Base-by-base conservation (phyloP, 768 basidiomycete species). In the Trametes punicea region DNA sequence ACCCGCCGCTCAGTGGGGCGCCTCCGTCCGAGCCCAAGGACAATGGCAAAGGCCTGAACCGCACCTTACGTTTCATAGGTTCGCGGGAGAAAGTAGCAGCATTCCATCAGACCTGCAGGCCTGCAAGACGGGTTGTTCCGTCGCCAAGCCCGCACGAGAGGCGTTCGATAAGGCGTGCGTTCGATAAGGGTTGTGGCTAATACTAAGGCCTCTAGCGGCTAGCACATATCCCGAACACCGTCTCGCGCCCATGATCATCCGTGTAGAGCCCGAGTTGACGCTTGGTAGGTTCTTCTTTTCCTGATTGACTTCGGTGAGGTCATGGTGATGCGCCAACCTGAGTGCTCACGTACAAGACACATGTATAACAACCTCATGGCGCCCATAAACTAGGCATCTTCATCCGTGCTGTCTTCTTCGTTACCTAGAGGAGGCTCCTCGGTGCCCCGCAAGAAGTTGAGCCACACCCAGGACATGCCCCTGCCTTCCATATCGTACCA, bases 401-500 rank as follows among this genome's bases (percentile, higher is more conserved):
- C 27, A 2, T 13, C 51, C 27, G 4, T 39, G 3, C 39, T 45
- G 13, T 61, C 63, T 44, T 62, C 57, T 46, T 69, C 70, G 65
- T 80, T 78, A 33, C 70, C 78, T 25, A 62, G 31, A 10, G 74
- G 72, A 10, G 79, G 73, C 30, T 73, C 67, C 15, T 61, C 64
- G 9, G 67, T 59, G 33, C 77, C 78, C 25, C 71, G 64, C 63
- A 91, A 67, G 66, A 86, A 79, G 55, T 77, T 85, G 21, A 90
- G 68, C 68, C 83, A 74, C 15, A 87, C 77, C 88, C 89, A 92
- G 6, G 78, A 71, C 73, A 81, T 79, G 13, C 90, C 89, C 52
- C 77, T 72, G 68, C 85, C 79, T 67, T 91, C 87, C 61, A 87
- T 78, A 64, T 94, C 91, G 67, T 90, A 92, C 91, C 91, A 94